Percentiles rank a stretch among this genome's conserved stretches.
These are phyloP conservation scores for Plasmopara halstedii DNA, from an alignment of 352 stramenopile species.

Conservation along the genomic window DNA sequence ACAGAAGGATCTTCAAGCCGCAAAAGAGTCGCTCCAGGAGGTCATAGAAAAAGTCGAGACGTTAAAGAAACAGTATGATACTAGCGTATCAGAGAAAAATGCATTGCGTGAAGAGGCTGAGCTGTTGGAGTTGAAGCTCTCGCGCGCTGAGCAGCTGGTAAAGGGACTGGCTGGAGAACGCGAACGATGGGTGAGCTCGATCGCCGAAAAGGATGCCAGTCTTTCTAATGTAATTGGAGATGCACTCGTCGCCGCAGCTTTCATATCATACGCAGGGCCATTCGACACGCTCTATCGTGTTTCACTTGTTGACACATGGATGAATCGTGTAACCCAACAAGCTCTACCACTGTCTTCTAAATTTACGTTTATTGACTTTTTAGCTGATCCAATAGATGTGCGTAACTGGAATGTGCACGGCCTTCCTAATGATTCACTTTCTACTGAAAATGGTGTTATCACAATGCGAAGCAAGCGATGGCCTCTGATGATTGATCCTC, in stretches of 20 bases:
- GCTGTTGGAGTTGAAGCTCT: constrained; percentile 88
- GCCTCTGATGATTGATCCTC: constrained; percentile 97
- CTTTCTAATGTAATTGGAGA: constrained; percentile 89
- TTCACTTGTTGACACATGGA: constrained; percentile 85
- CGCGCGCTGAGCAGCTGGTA: constrained; percentile 91
- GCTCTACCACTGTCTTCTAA: constrained; percentile 75
- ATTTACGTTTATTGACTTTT: constrained; percentile 90
- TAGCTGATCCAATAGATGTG: constrained; percentile 91
- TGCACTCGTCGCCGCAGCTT: constrained; percentile 88
- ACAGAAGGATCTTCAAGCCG: constrained; percentile 81
- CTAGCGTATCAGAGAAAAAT: constrained; percentile 91
- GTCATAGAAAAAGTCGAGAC: constrained; percentile 89
- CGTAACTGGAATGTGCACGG: constrained; percentile 93
- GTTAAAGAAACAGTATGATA: constrained; percentile 89
- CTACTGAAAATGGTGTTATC: constrained; percentile 95
- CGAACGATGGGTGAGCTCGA: constrained; percentile 90
- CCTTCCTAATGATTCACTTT: constrained; percentile 88
- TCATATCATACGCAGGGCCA: constrained; percentile 93
- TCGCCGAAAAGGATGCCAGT: constrained; percentile 84
- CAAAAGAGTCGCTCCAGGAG: constrained; percentile 85
- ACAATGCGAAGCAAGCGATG: constrained; percentile 90
- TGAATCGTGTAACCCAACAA: constrained; percentile 78
- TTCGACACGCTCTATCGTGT: constrained; percentile 91
- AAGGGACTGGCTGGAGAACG: constrained; percentile 90
- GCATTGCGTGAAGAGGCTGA: constrained; percentile 89